These are phyloP conservation scores for Botrytis hyacinthi DNA, from an alignment of 2,329 filamentous ascomycete species.

Conservation along the genomic window DNA sequence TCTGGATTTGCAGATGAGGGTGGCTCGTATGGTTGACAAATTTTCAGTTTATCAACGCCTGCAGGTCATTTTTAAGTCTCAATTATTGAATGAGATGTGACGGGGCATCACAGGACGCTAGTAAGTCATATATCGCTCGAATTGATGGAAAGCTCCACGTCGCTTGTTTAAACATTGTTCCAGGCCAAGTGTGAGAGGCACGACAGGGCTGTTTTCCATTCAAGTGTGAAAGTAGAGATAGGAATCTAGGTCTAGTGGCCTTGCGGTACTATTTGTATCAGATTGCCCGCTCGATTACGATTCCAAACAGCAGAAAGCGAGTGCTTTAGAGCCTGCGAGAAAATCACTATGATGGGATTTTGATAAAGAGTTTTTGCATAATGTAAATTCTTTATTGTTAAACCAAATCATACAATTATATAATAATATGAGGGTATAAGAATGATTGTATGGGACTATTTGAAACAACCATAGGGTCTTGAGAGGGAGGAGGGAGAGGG, in stretches of 20 bases:
- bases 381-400: neutral
- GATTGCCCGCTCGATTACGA: neutral
- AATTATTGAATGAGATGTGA: neutral
- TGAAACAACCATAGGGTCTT: neutral
- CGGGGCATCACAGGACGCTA: neutral
- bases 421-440: neutral
- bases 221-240: neutral
- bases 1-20: neutral
- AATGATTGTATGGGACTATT: neutral
- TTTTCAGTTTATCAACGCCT: neutral
- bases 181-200: neutral
- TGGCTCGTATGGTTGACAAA: too few relatives aligned
- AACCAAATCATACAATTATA: neutral
- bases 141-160: neutral
- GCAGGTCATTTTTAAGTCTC: neutral
- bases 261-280: neutral
- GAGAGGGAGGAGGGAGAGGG: neutral
- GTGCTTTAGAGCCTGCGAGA: neutral
- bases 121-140: too few relatives aligned
- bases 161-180: neutral
- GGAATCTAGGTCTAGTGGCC: neutral
- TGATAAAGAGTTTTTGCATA: neutral
- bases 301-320: neutral
- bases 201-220: neutral
- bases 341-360: neutral